Evolutionary conservation across 2,329 filamentous ascomycete species (phyloP).

Genomic region (Raffaelea deltoideospora): DNA sequence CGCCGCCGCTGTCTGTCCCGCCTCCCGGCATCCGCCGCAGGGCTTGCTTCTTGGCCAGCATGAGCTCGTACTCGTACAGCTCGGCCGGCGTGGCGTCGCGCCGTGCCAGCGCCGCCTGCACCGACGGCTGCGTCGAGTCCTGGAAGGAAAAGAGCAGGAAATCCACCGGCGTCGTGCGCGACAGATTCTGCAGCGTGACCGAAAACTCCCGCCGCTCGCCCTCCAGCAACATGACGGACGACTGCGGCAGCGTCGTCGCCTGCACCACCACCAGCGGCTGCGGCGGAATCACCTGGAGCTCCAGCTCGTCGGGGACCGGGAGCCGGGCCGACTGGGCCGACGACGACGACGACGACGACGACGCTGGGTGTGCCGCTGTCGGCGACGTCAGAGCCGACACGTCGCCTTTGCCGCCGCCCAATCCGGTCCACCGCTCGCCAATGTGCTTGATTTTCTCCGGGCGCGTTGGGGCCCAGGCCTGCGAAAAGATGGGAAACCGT

Average conservation of each 20-base stretch:
- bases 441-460: constrained; percentile 64
- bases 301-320: constrained; percentile 36
- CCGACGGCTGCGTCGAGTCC: constrained; percentile 66
- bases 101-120: constrained; percentile 60
- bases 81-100: constrained; percentile 67
- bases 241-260: constrained; percentile 64
- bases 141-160: constrained; percentile 80
- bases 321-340: no score
- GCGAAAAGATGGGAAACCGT: constrained; percentile 68
- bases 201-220: constrained; percentile 69
- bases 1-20: constrained; percentile 8
- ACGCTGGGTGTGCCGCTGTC: constrained; percentile 7
- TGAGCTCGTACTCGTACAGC: constrained; percentile 72
- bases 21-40: constrained; percentile 32
- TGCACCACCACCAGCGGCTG: constrained; percentile 68
- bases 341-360: no score
- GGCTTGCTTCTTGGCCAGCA: constrained; percentile 60
- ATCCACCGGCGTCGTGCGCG: constrained; percentile 55
- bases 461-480: constrained; percentile 56
- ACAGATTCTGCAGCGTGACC: constrained; percentile 67
- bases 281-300: constrained; percentile 59
- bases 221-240: constrained; percentile 82
- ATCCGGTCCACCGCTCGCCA: constrained; percentile 41
- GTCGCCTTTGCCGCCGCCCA: constrained; percentile 21
- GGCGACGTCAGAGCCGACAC: constrained; percentile 12